Base-by-base conservation (phyloP, 2,329 filamentous ascomycete genomes). In the Phyllosticta citrichinensis region DNA sequence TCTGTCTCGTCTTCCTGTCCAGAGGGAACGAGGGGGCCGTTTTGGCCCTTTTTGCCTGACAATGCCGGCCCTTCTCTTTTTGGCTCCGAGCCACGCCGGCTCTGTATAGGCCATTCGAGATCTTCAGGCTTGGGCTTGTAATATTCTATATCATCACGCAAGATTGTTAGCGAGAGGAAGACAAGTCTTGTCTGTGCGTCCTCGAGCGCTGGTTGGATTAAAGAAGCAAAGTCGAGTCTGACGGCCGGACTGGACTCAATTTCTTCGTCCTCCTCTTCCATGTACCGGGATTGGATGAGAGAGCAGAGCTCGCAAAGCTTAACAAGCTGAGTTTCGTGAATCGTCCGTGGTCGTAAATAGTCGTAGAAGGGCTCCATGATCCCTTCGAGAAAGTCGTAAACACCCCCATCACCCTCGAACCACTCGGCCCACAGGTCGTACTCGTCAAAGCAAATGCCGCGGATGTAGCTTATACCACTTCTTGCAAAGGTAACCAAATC, bases 291-390 rank as follows among this genome's bases (percentile, higher is more conserved):
- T 69, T 88, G 85, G 6, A 88, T 77, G 27, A 87, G 73, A 6
- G 83, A 84, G 67, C 85, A 87, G 1, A 88, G 76, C 67, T 87
- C 85, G 69, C 85, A 87, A 2, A 88, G 77, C 68, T 84, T 86
- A 57, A 86, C 75, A 25, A 88, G 78, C 64, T 86, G 83, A 14
- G 80, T 85, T 68, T 88, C 85, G 63, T 85, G 84, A 62, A 87
- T 86, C 19, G 83, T 86, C 53, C 82, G 78, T 8, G 85, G 85
- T 57, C 84, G 78, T 25, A 88, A 74, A 66, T 87, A 79, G 66
- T 88, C 85, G 66, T 87, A 87, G 27, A 88, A 75, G 2, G 85
- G 85, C 69, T 88, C 85, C 68, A 84, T 86, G 55, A 88, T 76
- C 19, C 83, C 80, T 69, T 88, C 85, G 1, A 88, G 74, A 64